Evolutionary conservation across 352 stramenopile genomes (phyloP).

Genomic region (Blastocystis sp.): DNA sequence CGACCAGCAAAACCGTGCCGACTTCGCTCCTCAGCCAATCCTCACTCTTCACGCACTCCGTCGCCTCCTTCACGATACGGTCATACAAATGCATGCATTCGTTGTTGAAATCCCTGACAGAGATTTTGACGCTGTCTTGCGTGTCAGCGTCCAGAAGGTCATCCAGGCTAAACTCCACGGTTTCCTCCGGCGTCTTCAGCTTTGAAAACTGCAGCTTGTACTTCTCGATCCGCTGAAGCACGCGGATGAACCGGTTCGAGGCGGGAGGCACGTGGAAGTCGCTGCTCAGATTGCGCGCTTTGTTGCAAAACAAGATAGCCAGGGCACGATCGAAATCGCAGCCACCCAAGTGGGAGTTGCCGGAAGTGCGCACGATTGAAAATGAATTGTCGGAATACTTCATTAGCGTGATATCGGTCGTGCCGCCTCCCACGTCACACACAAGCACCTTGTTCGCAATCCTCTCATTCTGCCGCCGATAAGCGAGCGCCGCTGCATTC

Average conservation of each 20-base stretch:
- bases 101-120: background rate
- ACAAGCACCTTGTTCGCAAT: background rate
- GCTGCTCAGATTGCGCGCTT: background rate
- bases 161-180: background rate
- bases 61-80: background rate
- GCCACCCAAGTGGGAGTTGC: conserved; percentile 6
- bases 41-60: background rate
- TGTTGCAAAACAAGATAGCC: background rate
- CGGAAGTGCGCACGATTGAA: background rate
- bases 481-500: conserved; percentile 6
- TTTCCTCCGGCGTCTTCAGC: background rate
- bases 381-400: background rate
- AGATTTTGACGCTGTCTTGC: background rate
- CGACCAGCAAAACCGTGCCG: conserved; percentile 7
- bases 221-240: background rate
- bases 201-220: conserved; percentile 2
- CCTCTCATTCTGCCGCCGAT: background rate
- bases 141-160: background rate
- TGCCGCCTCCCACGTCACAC: conserved; percentile 37
- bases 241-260: background rate
- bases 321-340: conserved; percentile 26
- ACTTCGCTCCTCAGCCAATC: background rate
- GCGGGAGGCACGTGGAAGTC: background rate
- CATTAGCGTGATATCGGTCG: conserved; percentile 5
- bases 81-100: background rate